These are phyloP conservation scores for Diaporthe sp. DNA, from an alignment of 2,329 filamentous ascomycete genomes.

Conservation along the genomic window DNA sequence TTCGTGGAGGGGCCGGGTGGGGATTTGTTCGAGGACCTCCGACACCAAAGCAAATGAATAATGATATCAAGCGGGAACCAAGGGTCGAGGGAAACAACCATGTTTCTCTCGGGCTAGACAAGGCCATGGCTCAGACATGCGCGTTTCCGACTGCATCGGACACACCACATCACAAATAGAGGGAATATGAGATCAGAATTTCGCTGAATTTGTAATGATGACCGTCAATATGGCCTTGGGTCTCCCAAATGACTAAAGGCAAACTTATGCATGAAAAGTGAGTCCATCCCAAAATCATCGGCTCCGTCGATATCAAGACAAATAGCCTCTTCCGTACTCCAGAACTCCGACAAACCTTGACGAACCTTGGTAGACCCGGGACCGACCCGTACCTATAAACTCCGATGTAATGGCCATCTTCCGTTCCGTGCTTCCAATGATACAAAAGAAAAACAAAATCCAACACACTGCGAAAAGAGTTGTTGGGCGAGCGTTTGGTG, in stretches of 20 bases:
- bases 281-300: conserved; percentile 8
- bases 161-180: not conserved
- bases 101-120: not conserved
- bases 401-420: conserved; percentile 14
- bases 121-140: too few relatives aligned
- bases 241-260: conserved; percentile 1
- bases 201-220: not conserved
- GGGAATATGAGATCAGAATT: conserved; percentile 7
- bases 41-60: conserved; percentile 35
- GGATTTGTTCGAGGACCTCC: conserved; percentile 32
- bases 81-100: not conserved
- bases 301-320: conserved; percentile 11
- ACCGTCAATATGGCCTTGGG: not conserved
- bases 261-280: conserved; percentile 12
- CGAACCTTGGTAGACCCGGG: not conserved
- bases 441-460: not conserved
- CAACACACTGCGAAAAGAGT: conserved; percentile 9
- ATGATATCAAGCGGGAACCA: conserved; percentile 3
- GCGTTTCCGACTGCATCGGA: not conserved
- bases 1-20: not conserved
- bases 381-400: not conserved
- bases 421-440: conserved; percentile 1
- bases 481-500: not conserved
- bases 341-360: conserved; percentile 29
- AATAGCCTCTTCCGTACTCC: conserved; percentile 20